Conservation (phyloP, 305 asterid species). For the Rubia occidens region DNA sequence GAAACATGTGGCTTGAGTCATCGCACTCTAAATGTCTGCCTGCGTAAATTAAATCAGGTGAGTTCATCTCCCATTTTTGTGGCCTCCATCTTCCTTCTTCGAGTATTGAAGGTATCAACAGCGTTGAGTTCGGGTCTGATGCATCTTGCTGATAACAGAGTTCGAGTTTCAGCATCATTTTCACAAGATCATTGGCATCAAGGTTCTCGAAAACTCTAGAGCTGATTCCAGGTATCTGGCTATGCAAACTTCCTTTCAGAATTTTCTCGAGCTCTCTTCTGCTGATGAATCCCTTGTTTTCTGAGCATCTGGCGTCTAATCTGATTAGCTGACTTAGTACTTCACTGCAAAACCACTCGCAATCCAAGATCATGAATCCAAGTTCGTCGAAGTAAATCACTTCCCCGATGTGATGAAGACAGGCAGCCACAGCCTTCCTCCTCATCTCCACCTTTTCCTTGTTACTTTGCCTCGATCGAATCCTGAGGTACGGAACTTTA, state of each 20-base stretch:
- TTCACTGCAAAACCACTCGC: constrained; percentile 74
- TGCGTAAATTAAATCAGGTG: constrained; percentile 41
- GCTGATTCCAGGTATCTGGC: constrained; percentile 55
- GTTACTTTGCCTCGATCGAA: constrained; percentile 52
- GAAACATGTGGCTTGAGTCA: constrained; percentile 62
- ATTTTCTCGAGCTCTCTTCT: constrained; percentile 67
- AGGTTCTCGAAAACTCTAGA: constrained; percentile 50
- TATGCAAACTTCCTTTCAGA: constrained; percentile 41
- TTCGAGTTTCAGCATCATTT: constrained; percentile 73
- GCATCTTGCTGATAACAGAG: constrained; percentile 72
- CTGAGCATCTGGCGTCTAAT: constrained; percentile 35
- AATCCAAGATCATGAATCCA: constrained; percentile 57
- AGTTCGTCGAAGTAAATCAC: constrained; percentile 58
- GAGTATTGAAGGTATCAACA: constrained; percentile 52
- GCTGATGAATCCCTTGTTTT: constrained; percentile 45
- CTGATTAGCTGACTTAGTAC: constrained; percentile 47
- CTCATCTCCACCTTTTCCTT: constrained; percentile 56
- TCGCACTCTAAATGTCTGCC: constrained; percentile 74
- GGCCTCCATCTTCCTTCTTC: constrained; percentile 66
- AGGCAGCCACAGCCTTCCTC: constrained; percentile 58
- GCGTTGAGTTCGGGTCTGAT: constrained; percentile 41
- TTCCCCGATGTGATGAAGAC: constrained; percentile 75
- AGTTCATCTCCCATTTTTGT: constrained; percentile 50
- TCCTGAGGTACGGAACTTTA: constrained; percentile 57
- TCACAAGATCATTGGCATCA: constrained; percentile 47